Evolutionary conservation across 176 grass and related monocot genomes (phyloP).

Genomic region (Oryza rufipogon): DNA sequence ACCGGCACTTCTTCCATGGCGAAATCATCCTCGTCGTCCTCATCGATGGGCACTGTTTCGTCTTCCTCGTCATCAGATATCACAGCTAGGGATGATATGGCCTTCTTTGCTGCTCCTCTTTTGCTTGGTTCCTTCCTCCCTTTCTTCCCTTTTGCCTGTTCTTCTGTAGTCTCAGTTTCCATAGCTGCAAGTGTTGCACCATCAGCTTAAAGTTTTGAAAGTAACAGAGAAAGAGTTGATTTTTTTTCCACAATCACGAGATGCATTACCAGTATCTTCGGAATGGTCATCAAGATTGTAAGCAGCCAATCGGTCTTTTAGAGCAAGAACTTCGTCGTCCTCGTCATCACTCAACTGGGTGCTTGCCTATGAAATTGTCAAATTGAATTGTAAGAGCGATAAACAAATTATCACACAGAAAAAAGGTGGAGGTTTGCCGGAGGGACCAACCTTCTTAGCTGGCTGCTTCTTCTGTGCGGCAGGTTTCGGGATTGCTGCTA

Average conservation of each 20-base stretch:
- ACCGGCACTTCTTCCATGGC: constrained; percentile 27
- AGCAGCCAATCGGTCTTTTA: constrained; percentile 58
- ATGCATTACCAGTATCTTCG: constrained; percentile 45
- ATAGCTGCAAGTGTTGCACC: constrained; percentile 46
- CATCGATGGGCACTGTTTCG: not conserved
- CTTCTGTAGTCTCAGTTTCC: constrained; percentile 38
- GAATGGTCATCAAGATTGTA: constrained; percentile 49
- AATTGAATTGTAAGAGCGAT: not conserved
- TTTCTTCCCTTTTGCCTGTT: constrained; percentile 3
- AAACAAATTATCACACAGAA: not conserved
- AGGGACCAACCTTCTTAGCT: constrained; percentile 39
- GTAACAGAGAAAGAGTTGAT: not conserved
- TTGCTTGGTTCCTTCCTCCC: constrained; percentile 47
- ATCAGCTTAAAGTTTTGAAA: constrained; percentile 27
- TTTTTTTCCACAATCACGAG: constrained; percentile 6
- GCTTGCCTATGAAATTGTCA: constrained; percentile 41
- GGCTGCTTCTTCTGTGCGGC: constrained; percentile 40
- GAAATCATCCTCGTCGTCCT: constrained; percentile 40
- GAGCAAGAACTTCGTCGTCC: constrained; percentile 24
- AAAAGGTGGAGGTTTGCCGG: not conserved
- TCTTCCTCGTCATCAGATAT: constrained; percentile 49
- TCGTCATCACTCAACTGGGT: constrained; percentile 45
- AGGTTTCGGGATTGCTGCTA: not conserved
- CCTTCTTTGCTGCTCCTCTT: constrained; percentile 55
- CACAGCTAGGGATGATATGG: constrained; percentile 15